These are phyloP conservation scores for Glarea lozoyensis DNA, from an alignment of 495 filamentous ascomycete genomes.

Conservation along the genomic window DNA sequence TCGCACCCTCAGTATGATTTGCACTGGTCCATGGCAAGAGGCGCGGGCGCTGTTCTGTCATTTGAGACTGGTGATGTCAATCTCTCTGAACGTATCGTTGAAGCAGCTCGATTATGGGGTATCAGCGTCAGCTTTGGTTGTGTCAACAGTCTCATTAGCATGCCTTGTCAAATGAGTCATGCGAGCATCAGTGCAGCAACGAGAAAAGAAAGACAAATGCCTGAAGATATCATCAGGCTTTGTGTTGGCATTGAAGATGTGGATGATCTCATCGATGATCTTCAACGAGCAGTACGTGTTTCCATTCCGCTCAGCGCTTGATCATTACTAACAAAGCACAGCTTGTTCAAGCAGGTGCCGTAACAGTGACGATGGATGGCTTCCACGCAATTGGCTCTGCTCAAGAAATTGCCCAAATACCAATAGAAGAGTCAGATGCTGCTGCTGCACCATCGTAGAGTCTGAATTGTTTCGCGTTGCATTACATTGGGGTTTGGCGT, in stretches of 20 bases:
- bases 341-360: constrained; percentile 90
- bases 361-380: constrained; percentile 72
- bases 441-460: constrained; percentile 1
- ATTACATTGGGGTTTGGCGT: neutral
- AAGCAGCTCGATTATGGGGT: constrained; percentile 82
- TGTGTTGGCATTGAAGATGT: constrained; percentile 96
- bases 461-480: constrained; percentile 8
- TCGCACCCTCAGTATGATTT: constrained; percentile 95
- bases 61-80: constrained; percentile 87
- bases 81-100: constrained; percentile 86
- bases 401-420: constrained; percentile 9
- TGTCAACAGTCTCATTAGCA: constrained; percentile 96
- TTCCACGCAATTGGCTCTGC: constrained; percentile 45
- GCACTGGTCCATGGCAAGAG: constrained; percentile 89
- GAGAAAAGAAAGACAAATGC: constrained; percentile 77
- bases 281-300: constrained; percentile 70
- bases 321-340: constrained; percentile 27
- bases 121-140: constrained; percentile 97
- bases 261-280: constrained; percentile 87
- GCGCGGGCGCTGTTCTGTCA: constrained; percentile 85
- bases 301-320: constrained; percentile 1
- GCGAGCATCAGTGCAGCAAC: constrained; percentile 97
- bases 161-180: constrained; percentile 99
- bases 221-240: constrained; percentile 89
- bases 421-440: constrained; percentile 17